phyloP scores from a whole-genome alignment of 2,329 filamentous ascomycete species.

The Penicillium sp. region DNA sequence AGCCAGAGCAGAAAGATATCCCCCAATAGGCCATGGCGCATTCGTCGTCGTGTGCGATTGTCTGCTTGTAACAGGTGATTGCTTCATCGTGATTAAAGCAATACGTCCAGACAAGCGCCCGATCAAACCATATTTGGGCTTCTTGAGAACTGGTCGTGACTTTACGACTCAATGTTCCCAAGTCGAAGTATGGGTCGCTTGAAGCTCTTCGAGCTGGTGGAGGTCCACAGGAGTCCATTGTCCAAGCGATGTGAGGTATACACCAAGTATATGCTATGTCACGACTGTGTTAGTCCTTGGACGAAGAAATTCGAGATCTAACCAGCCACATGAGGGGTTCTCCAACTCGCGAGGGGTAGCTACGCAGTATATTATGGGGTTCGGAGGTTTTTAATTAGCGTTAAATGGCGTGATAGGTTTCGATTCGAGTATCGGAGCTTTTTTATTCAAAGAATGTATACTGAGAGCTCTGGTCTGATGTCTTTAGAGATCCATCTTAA shows the following conservation, averaged over 20 bases:
- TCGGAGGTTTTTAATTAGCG: conserved; percentile 16
- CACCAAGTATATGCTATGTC: background rate
- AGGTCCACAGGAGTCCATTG: conserved; percentile 1
- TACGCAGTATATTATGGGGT: conserved; percentile 7
- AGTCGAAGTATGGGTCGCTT: conserved; percentile 28
- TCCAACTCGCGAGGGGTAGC: conserved; percentile 1
- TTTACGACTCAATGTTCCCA: conserved; percentile 34
- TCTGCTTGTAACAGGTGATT: conserved; percentile 31
- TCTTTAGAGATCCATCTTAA: too few species aligned
- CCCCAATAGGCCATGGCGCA: conserved; percentile 35
- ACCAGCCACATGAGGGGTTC: conserved; percentile 3
- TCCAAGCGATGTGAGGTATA: background rate
- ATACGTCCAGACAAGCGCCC: conserved; percentile 35
- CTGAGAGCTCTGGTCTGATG: too few species aligned
- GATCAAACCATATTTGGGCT: conserved; percentile 34
- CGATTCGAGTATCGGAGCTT: conserved; percentile 16
- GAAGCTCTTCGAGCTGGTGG: conserved; percentile 9
- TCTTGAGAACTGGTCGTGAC: conserved; percentile 26
- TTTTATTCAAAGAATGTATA: background rate
- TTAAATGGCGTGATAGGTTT: conserved; percentile 3
- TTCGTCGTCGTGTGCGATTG: conserved; percentile 26
- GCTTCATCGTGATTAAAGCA: conserved; percentile 38
- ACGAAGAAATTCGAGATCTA: background rate
- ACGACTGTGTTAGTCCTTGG: background rate
- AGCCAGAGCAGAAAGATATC: conserved; percentile 20